A percentile compares a stretch with the other conserved stretches of the same genome.
phyloP scores from a whole-genome alignment of 345 rosid species.

The Bruguiera parviflora region DNA sequence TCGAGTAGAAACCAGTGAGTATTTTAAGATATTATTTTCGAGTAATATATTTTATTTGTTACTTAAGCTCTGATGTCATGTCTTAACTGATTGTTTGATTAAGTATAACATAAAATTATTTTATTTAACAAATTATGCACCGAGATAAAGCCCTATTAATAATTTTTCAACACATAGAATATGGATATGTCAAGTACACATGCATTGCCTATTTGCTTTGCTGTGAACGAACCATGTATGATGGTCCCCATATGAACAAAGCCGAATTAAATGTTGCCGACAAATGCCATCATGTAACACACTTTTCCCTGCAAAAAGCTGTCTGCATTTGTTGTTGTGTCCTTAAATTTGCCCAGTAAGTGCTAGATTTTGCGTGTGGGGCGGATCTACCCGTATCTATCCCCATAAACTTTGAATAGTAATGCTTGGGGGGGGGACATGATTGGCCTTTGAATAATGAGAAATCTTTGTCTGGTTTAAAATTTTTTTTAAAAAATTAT shows the following conservation, averaged over 20 bases:
- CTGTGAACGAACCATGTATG: slow-evolving; percentile 2
- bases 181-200: not conserved
- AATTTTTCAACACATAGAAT: too few species aligned
- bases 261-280: not conserved
- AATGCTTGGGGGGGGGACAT: not conserved
- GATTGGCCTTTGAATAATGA: slow-evolving; percentile 21
- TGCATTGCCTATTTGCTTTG: not conserved
- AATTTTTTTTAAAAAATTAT: too few species aligned
- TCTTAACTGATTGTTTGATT: too few species aligned
- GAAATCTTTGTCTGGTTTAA: too few species aligned
- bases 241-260: slow-evolving; percentile 6
- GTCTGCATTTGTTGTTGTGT: slow-evolving; percentile 5
- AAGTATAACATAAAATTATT: not conserved
- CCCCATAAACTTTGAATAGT: slow-evolving; percentile 11
- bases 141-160: too few species aligned
- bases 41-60: too few species aligned
- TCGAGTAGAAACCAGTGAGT: too few species aligned
- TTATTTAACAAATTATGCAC: not conserved
- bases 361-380: slow-evolving; percentile 1
- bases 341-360: slow-evolving; percentile 7
- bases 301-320: slow-evolving; percentile 27
- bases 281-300: not conserved
- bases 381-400: not conserved
- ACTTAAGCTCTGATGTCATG: too few species aligned
- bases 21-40: too few species aligned